Percentiles rank a stretch among this genome's conserved stretches.
Conservation (phyloP, 805 yeast species). For the Pichia membranifaciens region DNA sequence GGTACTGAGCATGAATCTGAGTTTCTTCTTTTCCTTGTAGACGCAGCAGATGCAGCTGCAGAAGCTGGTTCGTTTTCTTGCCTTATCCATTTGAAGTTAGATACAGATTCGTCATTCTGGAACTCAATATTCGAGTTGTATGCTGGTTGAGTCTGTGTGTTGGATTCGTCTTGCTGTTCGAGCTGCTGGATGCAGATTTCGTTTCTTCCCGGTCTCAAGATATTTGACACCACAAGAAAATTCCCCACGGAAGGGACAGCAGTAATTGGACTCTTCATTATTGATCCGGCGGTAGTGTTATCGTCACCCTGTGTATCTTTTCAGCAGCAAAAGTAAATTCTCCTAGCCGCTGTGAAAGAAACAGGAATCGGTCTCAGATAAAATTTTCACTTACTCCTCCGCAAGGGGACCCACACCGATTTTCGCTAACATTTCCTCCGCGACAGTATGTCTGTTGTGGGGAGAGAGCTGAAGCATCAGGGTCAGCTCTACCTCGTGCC, state of each 20-base stretch:
- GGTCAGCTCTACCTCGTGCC: conserved; percentile 70
- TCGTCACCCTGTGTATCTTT: too few relatives aligned
- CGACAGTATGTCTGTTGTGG: conserved; percentile 54
- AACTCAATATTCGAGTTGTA: conserved; percentile 35
- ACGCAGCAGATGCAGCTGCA: conserved; percentile 9
- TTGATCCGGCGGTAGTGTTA: too few relatives aligned
- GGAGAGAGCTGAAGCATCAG: conserved; percentile 31
- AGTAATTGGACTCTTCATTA: conserved; percentile 11
- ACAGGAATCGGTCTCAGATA: background rate
- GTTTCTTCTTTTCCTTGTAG: conserved; percentile 25
- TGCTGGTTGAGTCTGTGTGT: conserved; percentile 12
- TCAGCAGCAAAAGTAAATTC: too few relatives aligned
- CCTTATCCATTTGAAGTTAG: conserved; percentile 34
- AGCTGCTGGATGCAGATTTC: conserved; percentile 39
- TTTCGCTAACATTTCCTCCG: conserved; percentile 66
- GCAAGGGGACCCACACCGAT: conserved; percentile 83
- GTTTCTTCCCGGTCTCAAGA: conserved; percentile 39
- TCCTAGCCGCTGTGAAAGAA: too few relatives aligned
- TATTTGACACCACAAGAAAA: conserved; percentile 27
- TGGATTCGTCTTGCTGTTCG: conserved; percentile 12
- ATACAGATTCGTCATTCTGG: conserved; percentile 34
- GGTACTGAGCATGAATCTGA: background rate
- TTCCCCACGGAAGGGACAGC: conserved; percentile 5
- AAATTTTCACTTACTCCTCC: conserved; percentile 23
- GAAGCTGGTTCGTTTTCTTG: background rate